These are phyloP conservation scores for Byssochlamys sp. DNA, from an alignment of 2,329 filamentous ascomycete species.

Conservation along the genomic window DNA sequence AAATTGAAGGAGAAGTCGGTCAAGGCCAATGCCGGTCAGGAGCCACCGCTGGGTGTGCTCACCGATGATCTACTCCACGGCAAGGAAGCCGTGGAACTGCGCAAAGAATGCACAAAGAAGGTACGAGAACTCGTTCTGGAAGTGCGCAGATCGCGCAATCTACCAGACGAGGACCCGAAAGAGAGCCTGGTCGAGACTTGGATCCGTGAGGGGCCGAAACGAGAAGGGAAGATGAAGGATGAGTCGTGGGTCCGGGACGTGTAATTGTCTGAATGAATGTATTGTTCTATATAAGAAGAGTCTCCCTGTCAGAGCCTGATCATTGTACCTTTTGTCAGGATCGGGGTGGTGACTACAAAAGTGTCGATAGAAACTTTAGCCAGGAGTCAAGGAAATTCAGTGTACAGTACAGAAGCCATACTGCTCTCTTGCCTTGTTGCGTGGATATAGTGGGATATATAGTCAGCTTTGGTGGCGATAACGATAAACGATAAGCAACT, in stretches of 20 bases:
- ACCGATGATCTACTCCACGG: conserved; percentile 58
- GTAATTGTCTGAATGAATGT: conserved; percentile 21
- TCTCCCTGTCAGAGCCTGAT: neutral
- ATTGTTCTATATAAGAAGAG: neutral
- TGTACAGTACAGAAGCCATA: neutral
- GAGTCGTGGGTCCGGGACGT: conserved; percentile 52
- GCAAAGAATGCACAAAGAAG: conserved; percentile 69
- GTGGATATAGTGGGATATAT: neutral
- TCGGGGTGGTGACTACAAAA: neutral
- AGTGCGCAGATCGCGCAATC: conserved; percentile 61
- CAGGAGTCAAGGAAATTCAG: neutral
- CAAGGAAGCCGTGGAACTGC: conserved; percentile 63
- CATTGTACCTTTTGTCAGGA: neutral
- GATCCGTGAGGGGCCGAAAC: conserved; percentile 47
- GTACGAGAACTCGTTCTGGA: conserved; percentile 73
- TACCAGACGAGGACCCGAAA: conserved; percentile 70
- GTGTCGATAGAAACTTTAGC: neutral
- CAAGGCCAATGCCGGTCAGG: conserved; percentile 29
- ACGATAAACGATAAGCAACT: neutral
- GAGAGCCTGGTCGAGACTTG: conserved; percentile 73
- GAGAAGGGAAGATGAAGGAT: conserved; percentile 51
- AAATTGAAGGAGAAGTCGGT: conserved; percentile 50
- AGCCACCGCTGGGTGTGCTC: conserved; percentile 45
- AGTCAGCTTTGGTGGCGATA: neutral
- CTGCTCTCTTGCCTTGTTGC: neutral